Percentiles rank a stretch among this genome's conserved stretches.
Conservation (phyloP, 495 filamentous ascomycete genomes). For the Pseudoneurospora amorphoporcata region DNA sequence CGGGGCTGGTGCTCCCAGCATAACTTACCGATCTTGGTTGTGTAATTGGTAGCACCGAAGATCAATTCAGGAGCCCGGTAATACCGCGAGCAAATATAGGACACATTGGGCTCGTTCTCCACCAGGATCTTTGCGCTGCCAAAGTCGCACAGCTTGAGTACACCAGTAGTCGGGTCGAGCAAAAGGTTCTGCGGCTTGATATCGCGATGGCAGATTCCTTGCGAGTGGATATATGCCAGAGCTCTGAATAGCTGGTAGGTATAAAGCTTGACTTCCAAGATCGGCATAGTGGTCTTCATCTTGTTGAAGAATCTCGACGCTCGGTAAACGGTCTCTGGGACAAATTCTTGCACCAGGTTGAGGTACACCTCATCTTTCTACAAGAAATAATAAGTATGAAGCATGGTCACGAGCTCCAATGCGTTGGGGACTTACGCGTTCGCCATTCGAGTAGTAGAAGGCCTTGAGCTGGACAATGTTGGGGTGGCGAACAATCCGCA, state of each 20-base stretch:
- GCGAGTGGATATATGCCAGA: conserved; percentile 96
- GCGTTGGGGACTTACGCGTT: conserved; percentile 56
- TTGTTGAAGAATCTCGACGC: conserved; percentile 99
- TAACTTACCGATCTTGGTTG: conserved; percentile 94
- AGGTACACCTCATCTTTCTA: conserved; percentile 99
- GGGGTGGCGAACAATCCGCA: conserved; percentile 96
- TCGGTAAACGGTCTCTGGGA: conserved; percentile 95
- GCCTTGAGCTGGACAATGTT: conserved; percentile 99
- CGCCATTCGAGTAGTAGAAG: conserved; percentile 98
- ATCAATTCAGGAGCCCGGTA: conserved; percentile 97
- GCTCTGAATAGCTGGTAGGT: conserved; percentile 99
- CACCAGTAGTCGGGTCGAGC: conserved; percentile 77
- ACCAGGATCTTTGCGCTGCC: conserved; percentile 98
- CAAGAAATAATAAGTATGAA: conserved; percentile 10
- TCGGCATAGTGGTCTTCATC: conserved; percentile 99
- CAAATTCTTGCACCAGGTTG: conserved; percentile 95
- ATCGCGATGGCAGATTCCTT: conserved; percentile 97
- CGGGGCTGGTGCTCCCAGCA: neutral
- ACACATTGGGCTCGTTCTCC: conserved; percentile 98
- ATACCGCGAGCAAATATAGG: conserved; percentile 98
- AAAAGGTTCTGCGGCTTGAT: conserved; percentile 99
- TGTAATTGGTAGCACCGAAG: conserved; percentile 98
- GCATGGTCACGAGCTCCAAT: conserved; percentile 1
- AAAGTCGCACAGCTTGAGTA: conserved; percentile 98
- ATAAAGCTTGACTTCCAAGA: conserved; percentile 96